A percentile compares a stretch with the other conserved stretches of the same genome.
phyloP scores from a whole-genome alignment of 305 asterid genomes.

The Caryopteris hybrid region DNA sequence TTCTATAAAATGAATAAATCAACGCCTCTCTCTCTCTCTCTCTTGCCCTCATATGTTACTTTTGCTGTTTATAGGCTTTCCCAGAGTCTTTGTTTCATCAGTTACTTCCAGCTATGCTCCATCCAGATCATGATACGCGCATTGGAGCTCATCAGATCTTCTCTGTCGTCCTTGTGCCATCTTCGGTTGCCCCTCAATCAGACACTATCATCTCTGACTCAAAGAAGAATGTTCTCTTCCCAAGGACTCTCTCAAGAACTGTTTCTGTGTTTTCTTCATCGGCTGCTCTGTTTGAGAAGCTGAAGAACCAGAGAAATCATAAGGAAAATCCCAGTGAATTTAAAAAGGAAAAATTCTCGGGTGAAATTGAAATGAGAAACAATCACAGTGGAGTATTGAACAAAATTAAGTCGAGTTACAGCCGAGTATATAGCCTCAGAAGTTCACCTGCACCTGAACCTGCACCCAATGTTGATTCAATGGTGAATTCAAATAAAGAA shows the following conservation, averaged over 20 bases:
- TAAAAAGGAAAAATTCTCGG: conserved; percentile 27
- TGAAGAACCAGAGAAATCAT: conserved; percentile 45
- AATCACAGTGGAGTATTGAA: conserved; percentile 50
- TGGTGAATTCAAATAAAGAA: conserved; percentile 39
- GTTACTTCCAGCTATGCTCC: conserved; percentile 93
- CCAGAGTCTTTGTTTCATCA: conserved; percentile 98
- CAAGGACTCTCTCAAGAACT: conserved; percentile 91
- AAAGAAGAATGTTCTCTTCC: conserved; percentile 53
- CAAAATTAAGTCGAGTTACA: conserved; percentile 72
- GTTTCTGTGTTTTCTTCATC: conserved; percentile 98
- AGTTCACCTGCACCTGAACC: conserved; percentile 24
- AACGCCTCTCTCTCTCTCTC: not conserved
- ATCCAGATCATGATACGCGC: conserved; percentile 91
- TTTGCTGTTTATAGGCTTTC: conserved; percentile 54
- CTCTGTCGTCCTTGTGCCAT: conserved; percentile 97
- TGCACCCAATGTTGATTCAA: conserved; percentile 30
- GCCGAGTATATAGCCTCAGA: conserved; percentile 60
- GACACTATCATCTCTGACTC: conserved; percentile 33
- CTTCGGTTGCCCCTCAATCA: conserved; percentile 74
- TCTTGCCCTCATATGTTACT: not conserved
- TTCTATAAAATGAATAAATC: not conserved
- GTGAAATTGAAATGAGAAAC: conserved; percentile 42
- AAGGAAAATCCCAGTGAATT: conserved; percentile 39
- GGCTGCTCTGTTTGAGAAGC: conserved; percentile 88
- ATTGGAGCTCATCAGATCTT: conserved; percentile 96